A percentile compares a stretch with the other conserved stretches of the same genome.
Evolutionary conservation across 2,329 filamentous ascomycete species (phyloP).

Genomic region (Ceratocystis huliohia): DNA sequence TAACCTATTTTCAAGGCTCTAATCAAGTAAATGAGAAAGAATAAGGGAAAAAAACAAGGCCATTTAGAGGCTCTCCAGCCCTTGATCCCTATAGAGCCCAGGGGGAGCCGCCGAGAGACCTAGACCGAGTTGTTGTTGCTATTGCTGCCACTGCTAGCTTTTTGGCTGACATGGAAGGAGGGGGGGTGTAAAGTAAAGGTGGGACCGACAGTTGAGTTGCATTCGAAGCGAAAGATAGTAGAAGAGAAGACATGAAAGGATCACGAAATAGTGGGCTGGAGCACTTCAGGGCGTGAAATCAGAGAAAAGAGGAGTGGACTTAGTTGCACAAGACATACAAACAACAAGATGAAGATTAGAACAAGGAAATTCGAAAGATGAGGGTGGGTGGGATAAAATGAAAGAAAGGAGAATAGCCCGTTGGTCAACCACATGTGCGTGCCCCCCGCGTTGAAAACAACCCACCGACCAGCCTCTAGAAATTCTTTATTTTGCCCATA

Average conservation of each 20-base stretch:
- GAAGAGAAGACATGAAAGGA: constrained; percentile 7
- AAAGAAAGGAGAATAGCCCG: not conserved
- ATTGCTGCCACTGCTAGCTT: not conserved
- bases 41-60: not conserved
- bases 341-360: constrained; percentile 3
- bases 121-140: not conserved
- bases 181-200: not conserved
- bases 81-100: constrained; percentile 10
- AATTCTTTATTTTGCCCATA: not conserved
- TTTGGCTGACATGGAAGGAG: not conserved
- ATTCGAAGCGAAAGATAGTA: not conserved
- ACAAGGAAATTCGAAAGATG: not conserved
- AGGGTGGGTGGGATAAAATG: not conserved
- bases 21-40: not conserved
- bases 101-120: constrained; percentile 3
- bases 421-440: not conserved
- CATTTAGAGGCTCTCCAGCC: constrained; percentile 5
- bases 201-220: not conserved
- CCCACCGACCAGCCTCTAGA: not conserved
- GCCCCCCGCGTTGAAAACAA: not conserved
- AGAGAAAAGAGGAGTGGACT: constrained; percentile 2
- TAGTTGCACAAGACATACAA: constrained; percentile 9
- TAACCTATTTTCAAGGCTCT: not conserved
- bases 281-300: not conserved
- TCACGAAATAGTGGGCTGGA: not conserved